Evolutionary conservation across 2,329 filamentous ascomycete genomes (phyloP).

Genomic region (Rutstroemia sp.): DNA sequence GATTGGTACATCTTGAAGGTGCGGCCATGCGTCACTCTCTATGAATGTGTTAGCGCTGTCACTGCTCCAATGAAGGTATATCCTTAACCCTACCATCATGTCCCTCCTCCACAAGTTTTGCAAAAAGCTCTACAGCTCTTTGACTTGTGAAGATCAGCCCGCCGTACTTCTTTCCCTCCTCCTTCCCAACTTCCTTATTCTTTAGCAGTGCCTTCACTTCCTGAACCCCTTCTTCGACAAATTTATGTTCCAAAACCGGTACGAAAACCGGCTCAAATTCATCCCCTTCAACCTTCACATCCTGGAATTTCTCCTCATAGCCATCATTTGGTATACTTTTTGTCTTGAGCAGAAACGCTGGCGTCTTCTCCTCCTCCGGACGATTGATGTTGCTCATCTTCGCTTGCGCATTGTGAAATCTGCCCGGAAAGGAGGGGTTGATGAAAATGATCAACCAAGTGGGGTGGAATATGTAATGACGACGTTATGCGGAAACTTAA

Average conservation of each 20-base stretch:
- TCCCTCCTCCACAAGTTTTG: constrained; percentile 48
- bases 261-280: constrained; percentile 61
- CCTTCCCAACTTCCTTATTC: constrained; percentile 34
- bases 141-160: constrained; percentile 83
- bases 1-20: constrained; percentile 50
- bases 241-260: constrained; percentile 67
- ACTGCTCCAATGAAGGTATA: neutral
- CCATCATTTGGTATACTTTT: constrained; percentile 63
- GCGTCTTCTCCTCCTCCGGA: constrained; percentile 30
- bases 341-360: constrained; percentile 71
- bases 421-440: neutral
- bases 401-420: neutral
- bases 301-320: constrained; percentile 62
- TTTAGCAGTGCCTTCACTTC: constrained; percentile 45
- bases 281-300: constrained; percentile 27
- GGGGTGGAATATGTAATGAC: neutral
- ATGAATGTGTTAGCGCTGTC: neutral
- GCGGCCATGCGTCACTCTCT: constrained; percentile 37
- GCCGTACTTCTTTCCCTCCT: constrained; percentile 46
- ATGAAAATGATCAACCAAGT: neutral
- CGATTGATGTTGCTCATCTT: neutral
- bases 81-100: constrained; percentile 16
- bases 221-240: constrained; percentile 51
- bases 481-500: constrained; percentile 2
- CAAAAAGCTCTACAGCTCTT: constrained; percentile 73